These are phyloP conservation scores for Uronychia binucleata DNA, from an alignment of 73 alveolate genomes.

Conservation along the genomic window DNA sequence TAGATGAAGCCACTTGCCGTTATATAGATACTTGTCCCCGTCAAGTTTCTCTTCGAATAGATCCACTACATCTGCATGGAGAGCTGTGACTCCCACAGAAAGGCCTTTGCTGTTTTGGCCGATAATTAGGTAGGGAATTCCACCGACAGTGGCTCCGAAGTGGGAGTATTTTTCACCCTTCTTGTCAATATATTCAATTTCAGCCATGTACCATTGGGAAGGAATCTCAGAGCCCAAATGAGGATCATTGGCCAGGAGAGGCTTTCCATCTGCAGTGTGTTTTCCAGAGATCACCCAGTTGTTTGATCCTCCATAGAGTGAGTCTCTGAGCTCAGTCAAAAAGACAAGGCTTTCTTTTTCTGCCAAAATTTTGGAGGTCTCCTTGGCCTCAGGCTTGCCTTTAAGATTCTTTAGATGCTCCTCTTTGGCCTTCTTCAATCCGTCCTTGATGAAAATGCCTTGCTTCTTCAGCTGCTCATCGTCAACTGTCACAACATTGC, in stretches of 20 bases:
- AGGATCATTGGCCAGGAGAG: constrained; percentile 93
- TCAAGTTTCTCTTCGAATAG: constrained; percentile 80
- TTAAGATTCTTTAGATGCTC: neutral
- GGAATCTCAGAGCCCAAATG: constrained; percentile 90
- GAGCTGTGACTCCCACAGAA: constrained; percentile 86
- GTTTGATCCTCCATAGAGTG: constrained; percentile 63
- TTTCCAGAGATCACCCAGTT: constrained; percentile 94
- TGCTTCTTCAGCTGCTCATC: constrained; percentile 51
- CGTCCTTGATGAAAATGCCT: constrained; percentile 43
- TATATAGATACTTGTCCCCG: constrained; percentile 71
- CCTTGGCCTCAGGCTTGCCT: neutral
- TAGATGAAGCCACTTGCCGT: constrained; percentile 80
- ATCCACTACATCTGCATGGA: constrained; percentile 87
- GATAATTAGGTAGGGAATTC: constrained; percentile 81
- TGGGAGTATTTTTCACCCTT: constrained; percentile 25
- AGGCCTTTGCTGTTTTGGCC: constrained; percentile 75
- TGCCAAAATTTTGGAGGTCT: neutral
- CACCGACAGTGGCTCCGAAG: constrained; percentile 80
- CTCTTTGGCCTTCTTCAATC: neutral
- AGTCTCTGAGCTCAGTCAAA: neutral
- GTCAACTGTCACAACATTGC: constrained; percentile 35
- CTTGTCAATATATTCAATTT: constrained; percentile 57
- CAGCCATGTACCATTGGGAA: constrained; percentile 75
- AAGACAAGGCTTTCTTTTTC: neutral
- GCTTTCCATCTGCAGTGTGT: constrained; percentile 92